Base-by-base conservation (phyloP, 2,329 filamentous ascomycete species). In the Thielaviopsis ethacetica region DNA sequence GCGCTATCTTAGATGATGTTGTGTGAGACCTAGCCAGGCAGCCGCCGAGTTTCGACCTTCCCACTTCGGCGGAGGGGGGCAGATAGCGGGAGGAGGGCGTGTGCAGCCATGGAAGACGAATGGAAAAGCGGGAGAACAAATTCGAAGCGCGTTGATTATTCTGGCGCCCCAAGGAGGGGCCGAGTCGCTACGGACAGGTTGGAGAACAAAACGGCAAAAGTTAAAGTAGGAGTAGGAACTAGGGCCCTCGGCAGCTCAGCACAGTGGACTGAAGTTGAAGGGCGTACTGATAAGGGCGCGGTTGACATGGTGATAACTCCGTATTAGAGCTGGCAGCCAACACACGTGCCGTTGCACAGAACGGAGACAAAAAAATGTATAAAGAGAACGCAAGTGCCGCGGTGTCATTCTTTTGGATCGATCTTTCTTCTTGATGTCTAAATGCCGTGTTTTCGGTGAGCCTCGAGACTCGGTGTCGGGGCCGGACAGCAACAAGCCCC, bases 281-380 rank as follows among this genome's bases (percentile, higher is more conserved):
- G 54, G 54, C 54, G 30, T 56, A 56, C 54, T 44, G 54, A 47
- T 56, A 56, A 56, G 54, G 53, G 54, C 34, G 34, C 24, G 34
- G 24, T 41, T 21, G 19, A 19, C 54, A 34, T 54, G 24, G n/a
- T 21, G 53, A 54, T 54, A 24, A 24, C 19, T 6, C 7, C 30
- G 30, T 34, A 34, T 34, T 34, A 6, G 30, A 12, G 10, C 30
- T 2, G 10, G 5, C 30, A 34, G 10, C 30, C 5, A 34, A 34
- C 10, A 34, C 30, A 5, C 2, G 30, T 34, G 30, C 7, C 7
- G 30, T 34, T 34, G 30, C 30, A 34, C 30, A 34, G 30, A 34
- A 9, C 30, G 13, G 34, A 38, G 9, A 38, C 2, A 38, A 15
- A 15, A 44, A 15, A 44, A 44, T n/a, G 38, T 44, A 44, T 44